Conservation (phyloP, 371 early-diverging fungal genomes). For the Mucor irregularis region DNA sequence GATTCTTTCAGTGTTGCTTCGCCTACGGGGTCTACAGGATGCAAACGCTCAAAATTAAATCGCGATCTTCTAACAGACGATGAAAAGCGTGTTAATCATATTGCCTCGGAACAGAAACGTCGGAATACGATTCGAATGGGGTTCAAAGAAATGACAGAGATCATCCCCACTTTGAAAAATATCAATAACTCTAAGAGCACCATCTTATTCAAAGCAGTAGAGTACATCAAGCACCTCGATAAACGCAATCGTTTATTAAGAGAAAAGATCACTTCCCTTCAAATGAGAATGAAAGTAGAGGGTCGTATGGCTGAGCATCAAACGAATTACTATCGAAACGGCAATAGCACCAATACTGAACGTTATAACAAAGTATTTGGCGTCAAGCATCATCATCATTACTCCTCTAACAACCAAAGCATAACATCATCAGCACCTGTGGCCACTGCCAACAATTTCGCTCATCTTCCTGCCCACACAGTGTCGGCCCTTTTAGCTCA, state of each 20-base stretch:
- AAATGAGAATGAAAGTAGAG: conserved; percentile 45
- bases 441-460: background rate
- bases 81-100: conserved; percentile 91
- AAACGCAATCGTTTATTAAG: conserved; percentile 49
- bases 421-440: background rate
- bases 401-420: background rate
- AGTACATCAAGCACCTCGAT: conserved; percentile 51
- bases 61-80: conserved; percentile 61
- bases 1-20: too few relatives aligned
- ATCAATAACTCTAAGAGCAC: conserved; percentile 59
- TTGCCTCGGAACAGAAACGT: conserved; percentile 89
- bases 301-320: conserved; percentile 20
- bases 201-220: conserved; percentile 58
- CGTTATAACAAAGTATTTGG: background rate
- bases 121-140: conserved; percentile 83
- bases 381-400: background rate
- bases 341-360: conserved; percentile 4
- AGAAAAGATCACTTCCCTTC: conserved; percentile 50
- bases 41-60: conserved; percentile 7
- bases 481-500: conserved; percentile 34
- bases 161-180: conserved; percentile 77
- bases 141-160: conserved; percentile 78
- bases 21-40: conserved; percentile 1
- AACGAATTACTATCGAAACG: background rate
- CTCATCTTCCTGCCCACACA: conserved; percentile 22